Evolutionary conservation across 257 asterid species (phyloP), one percentile per base, ranked within the genome.

Genomic region (Linaria vulgaris): DNA sequence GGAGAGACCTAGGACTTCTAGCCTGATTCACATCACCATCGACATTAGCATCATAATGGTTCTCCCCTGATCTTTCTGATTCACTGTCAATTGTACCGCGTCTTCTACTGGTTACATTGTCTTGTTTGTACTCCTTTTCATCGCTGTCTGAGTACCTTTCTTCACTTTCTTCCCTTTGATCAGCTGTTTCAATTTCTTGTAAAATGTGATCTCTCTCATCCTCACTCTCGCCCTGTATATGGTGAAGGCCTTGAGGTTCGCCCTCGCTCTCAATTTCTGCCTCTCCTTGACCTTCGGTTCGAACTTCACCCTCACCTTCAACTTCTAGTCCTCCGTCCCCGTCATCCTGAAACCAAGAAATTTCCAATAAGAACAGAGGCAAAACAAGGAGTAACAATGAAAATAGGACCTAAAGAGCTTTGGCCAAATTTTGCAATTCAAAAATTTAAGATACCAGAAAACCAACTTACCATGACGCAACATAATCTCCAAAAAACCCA

Each of bases 41-140:
- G 62, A 79, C 91, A 53, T 77, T 80, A 73, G 85, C 95, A 80
- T 68, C 84, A 76, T 75, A 90, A 53, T 54, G 80, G 71, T 81
- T 90, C 68, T 86, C 95, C 76, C 82, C 96, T 25, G 97, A 87
- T 79, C 84, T 75, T 80, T 92, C 97, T 45, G 99, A 92, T 72
- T 80, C 99, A 70, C 97, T 92, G 46, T 67, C 76, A 59, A 81
- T 59, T 34, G 81, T 80, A 58, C 77, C 87, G 25, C 79, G 95
- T 70, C 95, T 79, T 76, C 88, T 81, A 79, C 95, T 90, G 20
- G 96, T 80, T 44, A 78, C 88, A 58, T 67, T 88, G 3, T 80
- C 74, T 71, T 82, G 96, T 37, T 67, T 87, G 65, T 87, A 88
- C 55, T 79, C 86, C 61, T 79, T 83, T 19, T 84, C 97, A 41